Evolutionary conservation across 2,329 filamentous ascomycete genomes (phyloP).

Genomic region (Botrytis galanthina): DNA sequence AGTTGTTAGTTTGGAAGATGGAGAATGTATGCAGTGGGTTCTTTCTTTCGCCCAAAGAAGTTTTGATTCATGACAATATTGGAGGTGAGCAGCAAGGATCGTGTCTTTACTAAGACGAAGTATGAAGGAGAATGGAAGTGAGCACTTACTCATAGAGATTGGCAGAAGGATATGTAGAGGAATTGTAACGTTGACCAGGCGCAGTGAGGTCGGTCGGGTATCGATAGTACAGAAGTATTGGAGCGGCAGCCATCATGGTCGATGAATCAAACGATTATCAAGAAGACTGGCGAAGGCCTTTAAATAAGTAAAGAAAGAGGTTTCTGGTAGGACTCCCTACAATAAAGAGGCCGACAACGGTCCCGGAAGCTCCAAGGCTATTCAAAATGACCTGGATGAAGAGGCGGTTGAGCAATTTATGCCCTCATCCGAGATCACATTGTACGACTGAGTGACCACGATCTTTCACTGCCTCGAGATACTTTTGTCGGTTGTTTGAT

Average conservation of each 20-base stretch:
- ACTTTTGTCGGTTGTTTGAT: not conserved
- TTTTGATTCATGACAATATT: not conserved
- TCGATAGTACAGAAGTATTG: slow-evolving; percentile 16
- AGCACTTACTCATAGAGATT: slow-evolving; percentile 21
- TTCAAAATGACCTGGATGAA: not conserved
- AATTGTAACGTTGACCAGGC: slow-evolving; percentile 13
- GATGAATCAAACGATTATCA: not conserved
- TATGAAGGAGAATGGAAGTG: not conserved
- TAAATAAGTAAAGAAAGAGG: not conserved
- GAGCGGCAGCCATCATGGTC: slow-evolving; percentile 13
- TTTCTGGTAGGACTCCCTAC: not conserved
- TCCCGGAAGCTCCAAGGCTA: not conserved
- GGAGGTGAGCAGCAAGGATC: not conserved
- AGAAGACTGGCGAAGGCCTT: not conserved
- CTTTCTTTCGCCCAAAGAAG: not conserved
- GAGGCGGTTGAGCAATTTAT: slow-evolving; percentile 16
- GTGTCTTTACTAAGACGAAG: not conserved
- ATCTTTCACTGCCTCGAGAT: not conserved
- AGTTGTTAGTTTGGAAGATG: not conserved
- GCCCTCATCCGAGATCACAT: slow-evolving; percentile 17
- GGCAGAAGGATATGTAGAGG: slow-evolving; percentile 15
- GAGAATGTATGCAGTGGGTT: not conserved
- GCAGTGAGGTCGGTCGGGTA: not conserved
- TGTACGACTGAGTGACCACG: not conserved
- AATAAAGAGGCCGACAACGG: not conserved